Evolutionary conservation across 768 basidiomycete genomes (phyloP), one percentile per base, ranked within the genome.

Genomic region (Suillus tomentosus): DNA sequence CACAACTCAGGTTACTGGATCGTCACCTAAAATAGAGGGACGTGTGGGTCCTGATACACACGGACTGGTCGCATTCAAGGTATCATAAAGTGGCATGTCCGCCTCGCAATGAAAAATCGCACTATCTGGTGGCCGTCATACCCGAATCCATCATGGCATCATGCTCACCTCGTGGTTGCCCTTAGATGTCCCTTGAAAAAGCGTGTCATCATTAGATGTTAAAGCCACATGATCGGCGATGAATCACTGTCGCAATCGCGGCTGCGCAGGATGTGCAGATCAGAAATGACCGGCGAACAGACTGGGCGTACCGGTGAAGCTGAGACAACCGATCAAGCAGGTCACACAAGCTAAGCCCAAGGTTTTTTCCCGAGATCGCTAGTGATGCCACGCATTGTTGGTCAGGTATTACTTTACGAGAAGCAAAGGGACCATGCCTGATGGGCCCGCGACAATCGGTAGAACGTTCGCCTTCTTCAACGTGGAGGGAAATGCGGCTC

Each of bases 221-320:
- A 34, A 34, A 34, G 53, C 53, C 1, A 65, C 65, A 13, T 10
- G 36, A 37, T 45, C 60, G 22, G 68, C 60, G 15, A 67, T 62
- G 13, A 68, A 73, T 39, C 53, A 61, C 6, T 34, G 36, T 2
- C 64, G 65, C 42, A 8, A 65, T 63, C 11, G 57, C 63, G 58
- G 64, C 15, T 27, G 7, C 54, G 50, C 15, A 48, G 14, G 15
- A 60, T 37, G 22, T 39, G 62, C 17, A 54, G 34, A 50, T 3
- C 39, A 48, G 36, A 45, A 39, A 14, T 50, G 31, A 64, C 37
- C 11, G 62, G 64, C n/a, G 60, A 54, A 40, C 60, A 51, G n/a
- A 66, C 27, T 10, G 48, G 65, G 15, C 31, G 53, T 5, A 31
- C 31, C 31, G 31, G 34, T 56, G 56, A 8, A 51, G 39, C 34